These are phyloP conservation scores for Coemansia sp. DNA, from an alignment of 192 early-diverging fungal genomes.

Conservation along the genomic window DNA sequence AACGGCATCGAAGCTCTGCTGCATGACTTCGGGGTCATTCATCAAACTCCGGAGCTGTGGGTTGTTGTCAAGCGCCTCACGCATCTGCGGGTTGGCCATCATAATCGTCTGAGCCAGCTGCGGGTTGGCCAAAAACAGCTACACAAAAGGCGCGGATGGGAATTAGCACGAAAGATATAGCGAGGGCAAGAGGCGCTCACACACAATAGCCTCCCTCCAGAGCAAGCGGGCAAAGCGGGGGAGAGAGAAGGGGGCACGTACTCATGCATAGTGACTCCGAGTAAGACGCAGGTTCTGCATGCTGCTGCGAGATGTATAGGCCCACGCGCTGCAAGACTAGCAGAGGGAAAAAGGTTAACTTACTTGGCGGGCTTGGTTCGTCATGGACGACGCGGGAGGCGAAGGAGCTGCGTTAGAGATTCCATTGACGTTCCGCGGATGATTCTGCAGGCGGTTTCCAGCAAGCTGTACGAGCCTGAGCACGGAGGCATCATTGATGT, in stretches of 20 bases:
- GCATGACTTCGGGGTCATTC: constrained; percentile 40
- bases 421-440: constrained; percentile 25
- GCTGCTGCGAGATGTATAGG: not conserved
- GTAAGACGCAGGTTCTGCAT: constrained; percentile 4
- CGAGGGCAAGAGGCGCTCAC: not conserved
- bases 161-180: not conserved
- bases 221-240: not conserved
- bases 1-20: constrained; percentile 41
- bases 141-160: not conserved
- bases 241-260: not conserved
- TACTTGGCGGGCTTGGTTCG: constrained; percentile 41
- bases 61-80: constrained; percentile 45
- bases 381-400: constrained; percentile 3
- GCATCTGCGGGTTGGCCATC: constrained; percentile 50
- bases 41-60: constrained; percentile 51
- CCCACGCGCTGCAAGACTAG: not conserved
- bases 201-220: not conserved
- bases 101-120: constrained; percentile 38
- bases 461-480: constrained; percentile 40
- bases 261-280: not conserved
- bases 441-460: not conserved
- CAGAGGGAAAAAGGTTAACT: not conserved
- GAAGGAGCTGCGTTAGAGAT: constrained; percentile 16
- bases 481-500: constrained; percentile 17
- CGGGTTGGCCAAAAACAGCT: constrained; percentile 37